phyloP scores from a whole-genome alignment of 2,329 filamentous ascomycete species.

The Calonectria pteridis region DNA sequence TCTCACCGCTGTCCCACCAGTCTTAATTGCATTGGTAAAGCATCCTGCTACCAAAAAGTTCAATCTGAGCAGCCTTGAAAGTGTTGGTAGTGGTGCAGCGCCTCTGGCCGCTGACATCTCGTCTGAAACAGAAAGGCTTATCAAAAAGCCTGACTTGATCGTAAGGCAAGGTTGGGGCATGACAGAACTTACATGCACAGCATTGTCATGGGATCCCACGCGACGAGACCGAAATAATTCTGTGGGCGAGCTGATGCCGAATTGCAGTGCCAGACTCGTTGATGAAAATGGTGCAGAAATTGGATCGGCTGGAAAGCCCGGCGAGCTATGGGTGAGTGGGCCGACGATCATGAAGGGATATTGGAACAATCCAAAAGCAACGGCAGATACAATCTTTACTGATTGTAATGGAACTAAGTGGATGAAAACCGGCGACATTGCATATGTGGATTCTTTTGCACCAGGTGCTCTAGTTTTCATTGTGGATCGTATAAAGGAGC shows the following conservation, averaged over 20 bases:
- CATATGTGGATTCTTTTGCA: constrained; percentile 71
- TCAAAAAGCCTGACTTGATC: constrained; percentile 52
- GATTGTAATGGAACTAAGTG: constrained; percentile 68
- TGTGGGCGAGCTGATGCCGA: constrained; percentile 51
- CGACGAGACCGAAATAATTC: neutral
- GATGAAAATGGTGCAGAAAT: constrained; percentile 66
- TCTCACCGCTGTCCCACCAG: constrained; percentile 78
- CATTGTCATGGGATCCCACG: constrained; percentile 78
- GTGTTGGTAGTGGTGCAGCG: constrained; percentile 75
- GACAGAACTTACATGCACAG: constrained; percentile 84
- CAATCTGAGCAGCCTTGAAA: constrained; percentile 75
- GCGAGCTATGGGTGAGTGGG: constrained; percentile 79
- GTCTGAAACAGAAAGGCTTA: constrained; percentile 61
- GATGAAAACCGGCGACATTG: constrained; percentile 82
- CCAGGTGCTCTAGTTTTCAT: constrained; percentile 65
- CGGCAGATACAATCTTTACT: constrained; percentile 65
- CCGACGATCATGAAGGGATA: constrained; percentile 83
- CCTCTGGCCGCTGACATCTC: constrained; percentile 69
- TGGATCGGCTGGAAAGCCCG: constrained; percentile 61
- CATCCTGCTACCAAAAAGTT: constrained; percentile 74
- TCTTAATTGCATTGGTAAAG: constrained; percentile 80
- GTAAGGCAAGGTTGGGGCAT: constrained; percentile 84
- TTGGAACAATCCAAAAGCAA: constrained; percentile 79
- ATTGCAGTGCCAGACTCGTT: constrained; percentile 71
- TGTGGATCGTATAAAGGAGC: constrained; percentile 77